phyloP scores from a whole-genome alignment of 2,329 filamentous ascomycete species.

The Nothopassalora personata region DNA sequence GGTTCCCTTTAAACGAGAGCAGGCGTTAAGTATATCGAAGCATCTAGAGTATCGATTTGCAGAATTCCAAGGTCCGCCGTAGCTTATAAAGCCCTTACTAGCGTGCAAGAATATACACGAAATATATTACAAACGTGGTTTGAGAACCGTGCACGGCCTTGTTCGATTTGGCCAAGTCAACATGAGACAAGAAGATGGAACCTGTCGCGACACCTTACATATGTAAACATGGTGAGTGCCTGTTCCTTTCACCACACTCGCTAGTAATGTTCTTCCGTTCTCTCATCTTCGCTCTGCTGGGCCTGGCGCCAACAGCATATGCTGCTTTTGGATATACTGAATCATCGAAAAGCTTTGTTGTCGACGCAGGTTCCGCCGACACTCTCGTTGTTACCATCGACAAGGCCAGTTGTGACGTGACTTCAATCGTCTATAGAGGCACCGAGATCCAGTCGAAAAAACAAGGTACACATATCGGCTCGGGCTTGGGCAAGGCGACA shows the following conservation, averaged over 20 bases:
- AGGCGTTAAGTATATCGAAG: no score
- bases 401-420: slow-evolving; percentile 14
- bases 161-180: background rate
- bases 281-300: background rate
- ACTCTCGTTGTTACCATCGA: slow-evolving; percentile 8
- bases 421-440: slow-evolving; percentile 9
- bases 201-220: background rate
- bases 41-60: no score
- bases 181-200: background rate
- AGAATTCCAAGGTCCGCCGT: no score
- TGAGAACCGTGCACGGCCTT: no score
- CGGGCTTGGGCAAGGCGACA: slow-evolving; percentile 9
- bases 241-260: background rate
- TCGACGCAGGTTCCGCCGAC: slow-evolving; percentile 9
- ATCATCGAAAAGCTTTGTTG: slow-evolving; percentile 7
- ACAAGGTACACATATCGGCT: slow-evolving; percentile 13
- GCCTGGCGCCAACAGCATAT: background rate
- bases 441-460: slow-evolving; percentile 6
- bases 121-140: no score
- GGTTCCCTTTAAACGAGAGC: no score
- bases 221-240: background rate
- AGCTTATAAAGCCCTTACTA: no score
- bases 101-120: no score
- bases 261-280: background rate
- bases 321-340: slow-evolving; percentile 13